Base-by-base conservation (phyloP, 495 filamentous ascomycete genomes). In the Oleoguttula mirabilis region DNA sequence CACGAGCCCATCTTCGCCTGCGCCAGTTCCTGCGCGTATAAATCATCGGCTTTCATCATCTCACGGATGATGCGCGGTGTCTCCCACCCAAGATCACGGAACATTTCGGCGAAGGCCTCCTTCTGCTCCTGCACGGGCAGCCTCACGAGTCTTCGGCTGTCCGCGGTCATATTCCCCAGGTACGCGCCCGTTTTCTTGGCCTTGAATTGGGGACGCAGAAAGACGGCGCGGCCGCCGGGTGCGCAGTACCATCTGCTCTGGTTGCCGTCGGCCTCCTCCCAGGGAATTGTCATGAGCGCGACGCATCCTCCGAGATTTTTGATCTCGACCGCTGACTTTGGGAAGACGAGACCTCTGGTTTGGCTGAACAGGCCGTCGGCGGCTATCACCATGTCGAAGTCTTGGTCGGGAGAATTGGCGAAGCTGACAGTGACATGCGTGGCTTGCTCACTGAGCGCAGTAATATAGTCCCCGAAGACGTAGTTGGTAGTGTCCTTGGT, bases 1-100 rank as follows among this genome's bases (percentile, higher is more conserved):
- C 32, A 48, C 1, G n/a, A 3, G 4, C 46, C 30, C 28, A 49
- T 32, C n/a, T 50, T 44, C n/a, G 52, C 41, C 24, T 54, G 54
- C 6, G 45, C 56, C 2, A 50, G 21, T 25, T 54, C 48, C n/a
- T 50, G 42, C 11, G 30, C 31, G 31, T 56, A 56, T 20, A 54
- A 42, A 21, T 32, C 22, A 10, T 41, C 32, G 19, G 10, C 24
- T 23, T 34, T 32, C 34, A 40, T 14, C 28, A 54, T 35, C n/a
- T 39, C 41, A 5, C 19, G 10, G n/a, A 51, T 16, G 7, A 47
- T 15, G 4, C 48, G 36, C 15, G 7, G 16, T 1, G 43, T 25
- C 28, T 51, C 48, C 43, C 48, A 46, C 6, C 43, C 43, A 10
- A 21, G 31, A 22, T 39, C 48, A 10, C 10, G 17, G 37, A 51